Conservation (phyloP, 2,329 filamentous ascomycete species). For the Ilyonectria sp. region DNA sequence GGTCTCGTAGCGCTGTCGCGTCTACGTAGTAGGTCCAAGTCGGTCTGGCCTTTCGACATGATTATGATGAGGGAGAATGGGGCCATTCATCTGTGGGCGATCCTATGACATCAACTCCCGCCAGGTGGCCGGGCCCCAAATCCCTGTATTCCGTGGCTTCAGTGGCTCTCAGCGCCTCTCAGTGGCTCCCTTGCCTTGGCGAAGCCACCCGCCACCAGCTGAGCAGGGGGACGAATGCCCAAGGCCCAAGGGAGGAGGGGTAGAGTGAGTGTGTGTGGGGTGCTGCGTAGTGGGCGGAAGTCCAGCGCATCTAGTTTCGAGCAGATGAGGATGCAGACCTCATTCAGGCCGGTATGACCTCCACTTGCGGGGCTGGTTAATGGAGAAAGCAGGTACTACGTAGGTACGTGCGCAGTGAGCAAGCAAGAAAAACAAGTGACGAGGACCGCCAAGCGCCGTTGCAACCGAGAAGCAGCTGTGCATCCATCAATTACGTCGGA, state of each 20-base stretch:
- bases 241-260: slow-evolving; percentile 30
- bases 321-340: slow-evolving; percentile 5
- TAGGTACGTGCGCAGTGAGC: not conserved
- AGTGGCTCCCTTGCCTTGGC: slow-evolving; percentile 33
- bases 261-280: slow-evolving; percentile 32
- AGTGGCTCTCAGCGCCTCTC: slow-evolving; percentile 39
- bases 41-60: slow-evolving; percentile 3
- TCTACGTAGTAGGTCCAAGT: not conserved
- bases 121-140: slow-evolving; percentile 29
- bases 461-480: not conserved
- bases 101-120: slow-evolving; percentile 47
- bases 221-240: slow-evolving; percentile 38
- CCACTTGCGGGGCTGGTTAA: not conserved
- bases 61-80: slow-evolving; percentile 14
- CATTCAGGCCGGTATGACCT: not conserved
- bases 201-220: slow-evolving; percentile 44
- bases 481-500: not conserved
- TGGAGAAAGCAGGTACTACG: not conserved
- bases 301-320: slow-evolving; percentile 7
- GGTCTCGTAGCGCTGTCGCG: not conserved
- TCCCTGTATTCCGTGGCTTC: slow-evolving; percentile 34
- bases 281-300: not conserved
- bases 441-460: not conserved
- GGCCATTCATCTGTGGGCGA: slow-evolving; percentile 31
- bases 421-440: not conserved